Conservation (phyloP, 176 grass and related monocot genomes). For the Musa troglodytarum region DNA sequence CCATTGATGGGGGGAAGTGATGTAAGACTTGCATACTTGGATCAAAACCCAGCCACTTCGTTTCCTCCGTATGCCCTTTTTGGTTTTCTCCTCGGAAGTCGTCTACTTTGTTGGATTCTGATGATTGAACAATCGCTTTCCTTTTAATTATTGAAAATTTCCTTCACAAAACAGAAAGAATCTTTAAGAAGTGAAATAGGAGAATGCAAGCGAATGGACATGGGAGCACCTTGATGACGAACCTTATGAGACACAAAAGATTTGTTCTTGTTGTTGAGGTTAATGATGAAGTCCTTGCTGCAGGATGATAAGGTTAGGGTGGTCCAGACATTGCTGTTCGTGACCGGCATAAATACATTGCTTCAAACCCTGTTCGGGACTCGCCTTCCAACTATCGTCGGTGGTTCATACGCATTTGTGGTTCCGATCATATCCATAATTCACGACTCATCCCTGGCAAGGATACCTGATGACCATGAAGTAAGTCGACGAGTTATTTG, state of each 20-base stretch:
- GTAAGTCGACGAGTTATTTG: conserved; percentile 25
- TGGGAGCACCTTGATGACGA: not conserved
- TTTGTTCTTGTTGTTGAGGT: not conserved
- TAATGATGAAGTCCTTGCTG: not conserved
- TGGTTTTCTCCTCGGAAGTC: too few species aligned
- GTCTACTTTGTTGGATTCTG: not conserved
- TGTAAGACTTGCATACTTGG: conserved; percentile 33
- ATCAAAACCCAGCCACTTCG: not conserved
- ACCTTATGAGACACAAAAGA: not conserved
- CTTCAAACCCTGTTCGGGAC: conserved; percentile 95
- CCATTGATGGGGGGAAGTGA: conserved; percentile 85
- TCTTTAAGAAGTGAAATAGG: not conserved
- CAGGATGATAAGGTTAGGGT: conserved; percentile 95
- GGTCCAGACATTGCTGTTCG: conserved; percentile 92
- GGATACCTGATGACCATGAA: conserved; percentile 55
- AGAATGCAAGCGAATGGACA: not conserved
- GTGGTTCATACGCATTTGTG: conserved; percentile 90
- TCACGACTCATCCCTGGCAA: conserved; percentile 45
- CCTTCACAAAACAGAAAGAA: not conserved
- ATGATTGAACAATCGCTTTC: not conserved
- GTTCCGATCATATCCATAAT: conserved; percentile 85
- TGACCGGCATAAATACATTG: conserved; percentile 93
- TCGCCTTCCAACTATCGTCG: conserved; percentile 74
- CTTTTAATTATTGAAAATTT: not conserved
- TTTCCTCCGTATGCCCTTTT: too few species aligned